Percentiles rank a stretch among this genome's conserved stretches.
These are phyloP conservation scores for Botryotinia convoluta DNA, from an alignment of 2,329 filamentous ascomycete genomes.

Conservation along the genomic window DNA sequence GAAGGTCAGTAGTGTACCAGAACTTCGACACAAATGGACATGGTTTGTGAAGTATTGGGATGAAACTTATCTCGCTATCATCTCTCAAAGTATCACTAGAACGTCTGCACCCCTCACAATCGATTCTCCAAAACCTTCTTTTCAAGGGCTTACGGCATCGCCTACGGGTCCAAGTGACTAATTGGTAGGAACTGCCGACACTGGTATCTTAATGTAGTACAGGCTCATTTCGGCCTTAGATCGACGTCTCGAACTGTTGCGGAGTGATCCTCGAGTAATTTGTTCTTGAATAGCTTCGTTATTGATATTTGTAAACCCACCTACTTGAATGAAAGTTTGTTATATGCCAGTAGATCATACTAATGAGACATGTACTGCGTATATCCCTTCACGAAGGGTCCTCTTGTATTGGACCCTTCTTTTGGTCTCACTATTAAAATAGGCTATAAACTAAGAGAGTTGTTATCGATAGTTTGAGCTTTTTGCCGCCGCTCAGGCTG, in stretches of 20 bases:
- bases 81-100: conserved; percentile 11
- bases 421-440: not conserved
- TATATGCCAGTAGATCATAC: conserved; percentile 8
- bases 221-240: conserved; percentile 3
- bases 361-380: conserved; percentile 12
- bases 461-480: conserved; percentile 16
- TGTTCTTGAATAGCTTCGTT: conserved; percentile 15
- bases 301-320: conserved; percentile 9
- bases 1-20: conserved; percentile 3
- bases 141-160: not conserved
- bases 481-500: conserved; percentile 4
- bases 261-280: conserved; percentile 16
- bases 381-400: not conserved
- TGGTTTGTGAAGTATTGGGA: conserved; percentile 6
- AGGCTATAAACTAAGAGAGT: not conserved
- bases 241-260: conserved; percentile 15
- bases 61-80: conserved; percentile 5
- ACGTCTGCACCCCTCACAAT: conserved; percentile 9
- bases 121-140: conserved; percentile 7
- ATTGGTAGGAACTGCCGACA: conserved; percentile 20
- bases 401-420: conserved; percentile 3
- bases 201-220: conserved; percentile 1
- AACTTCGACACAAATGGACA: conserved; percentile 2
- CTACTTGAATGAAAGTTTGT: not conserved
- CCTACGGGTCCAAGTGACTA: conserved; percentile 2